phyloP scores from a whole-genome alignment of 2,329 filamentous ascomycete species.

The Fusarium subglutinans region DNA sequence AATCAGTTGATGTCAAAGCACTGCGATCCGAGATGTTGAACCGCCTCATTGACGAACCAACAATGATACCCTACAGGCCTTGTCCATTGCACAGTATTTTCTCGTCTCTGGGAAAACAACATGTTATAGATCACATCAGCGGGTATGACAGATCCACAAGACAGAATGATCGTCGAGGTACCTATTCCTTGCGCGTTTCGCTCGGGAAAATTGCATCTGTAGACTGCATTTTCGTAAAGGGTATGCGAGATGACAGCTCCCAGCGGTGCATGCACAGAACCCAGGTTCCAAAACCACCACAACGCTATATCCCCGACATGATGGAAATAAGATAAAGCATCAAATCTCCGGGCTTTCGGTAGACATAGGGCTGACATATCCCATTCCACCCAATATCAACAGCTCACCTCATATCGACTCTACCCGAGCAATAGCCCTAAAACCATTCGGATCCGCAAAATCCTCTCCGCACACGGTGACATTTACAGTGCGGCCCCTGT shows the following conservation, averaged over 20 bases:
- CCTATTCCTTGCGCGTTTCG: neutral
- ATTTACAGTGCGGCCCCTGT: neutral
- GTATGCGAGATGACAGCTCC: neutral
- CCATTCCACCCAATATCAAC: neutral
- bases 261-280: no score
- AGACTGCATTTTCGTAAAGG: neutral
- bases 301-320: fast-evolving
- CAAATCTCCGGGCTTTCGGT: neutral
- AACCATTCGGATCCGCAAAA: neutral
- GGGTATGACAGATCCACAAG: neutral
- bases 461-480: neutral
- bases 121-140: neutral
- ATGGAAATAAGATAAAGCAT: neutral
- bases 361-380: neutral
- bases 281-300: neutral
- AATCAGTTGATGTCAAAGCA: conserved; percentile 1
- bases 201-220: neutral
- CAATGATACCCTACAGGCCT: neutral
- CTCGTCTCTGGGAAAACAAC: neutral
- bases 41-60: neutral
- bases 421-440: neutral
- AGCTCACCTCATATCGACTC: neutral
- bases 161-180: neutral
- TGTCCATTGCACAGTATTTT: no score
- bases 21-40: neutral